Evolutionary conservation across 2,329 filamentous ascomycete species (phyloP), one percentile per base, ranked within the genome.

Genomic region (Penicillium sp.): DNA sequence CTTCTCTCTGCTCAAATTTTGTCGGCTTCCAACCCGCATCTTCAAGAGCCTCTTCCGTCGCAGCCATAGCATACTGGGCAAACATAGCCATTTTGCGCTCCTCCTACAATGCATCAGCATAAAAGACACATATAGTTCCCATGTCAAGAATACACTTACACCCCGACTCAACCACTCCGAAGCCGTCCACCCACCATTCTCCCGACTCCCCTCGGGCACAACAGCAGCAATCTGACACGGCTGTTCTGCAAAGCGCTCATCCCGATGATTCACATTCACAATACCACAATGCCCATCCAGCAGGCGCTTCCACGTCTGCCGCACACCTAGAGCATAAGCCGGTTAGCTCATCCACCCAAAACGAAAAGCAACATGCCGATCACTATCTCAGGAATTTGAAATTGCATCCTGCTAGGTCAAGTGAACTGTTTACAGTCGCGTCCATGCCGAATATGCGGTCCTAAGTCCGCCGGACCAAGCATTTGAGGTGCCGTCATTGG

Each of bases 1-100:
- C 82, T 69, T 96, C 90, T 25, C 84, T 82, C 56, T 93, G 85
- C 25, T 86, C 82, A 19, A 81, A 79, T 4, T 71, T 75, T 5
- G 77, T 78, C 0, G 88, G 86, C 49, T 83, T 80, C 91, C 93
- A 97, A 2, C 83, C 86, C 1, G 93, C 89, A 79, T 98, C 92
- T 27, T 85, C 76, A 51, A 99, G 79, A 0, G 95, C 95, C 83
- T 98, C 95, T 50, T 91, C 85, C 0, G 91, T 84, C 3, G 93
- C 92, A 13, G 90, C 92, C 69, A 96, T 83, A 14, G 93, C 93
- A 78, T 96, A 98, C 74, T 98, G 93, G 4, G 92, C 85, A 72
- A 98, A 98, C 25, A 80, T 83, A n/a, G 95, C 92, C 87, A 96
- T 96, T 69, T 91, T 89, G 4, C 92, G 85, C 67, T 84, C 80